Percentiles rank a stretch among this genome's conserved stretches.
Evolutionary conservation across 164 flowering plant species (phyloP).

Genomic region (Echeveria elegans): DNA sequence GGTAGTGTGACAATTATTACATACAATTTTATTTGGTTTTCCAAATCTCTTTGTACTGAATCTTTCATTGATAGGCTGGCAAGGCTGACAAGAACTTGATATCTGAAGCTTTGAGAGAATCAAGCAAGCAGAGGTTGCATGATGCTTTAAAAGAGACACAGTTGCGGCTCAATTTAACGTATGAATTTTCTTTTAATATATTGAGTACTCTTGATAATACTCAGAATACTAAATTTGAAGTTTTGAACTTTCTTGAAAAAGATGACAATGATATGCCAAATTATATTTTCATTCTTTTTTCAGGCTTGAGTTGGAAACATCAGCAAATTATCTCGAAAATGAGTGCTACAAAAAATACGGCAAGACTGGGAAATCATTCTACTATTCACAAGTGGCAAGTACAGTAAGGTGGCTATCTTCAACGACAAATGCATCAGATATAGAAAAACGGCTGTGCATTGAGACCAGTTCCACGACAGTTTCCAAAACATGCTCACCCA

Average conservation of each 20-base stretch:
- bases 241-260: too few species aligned
- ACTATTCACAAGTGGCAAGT: conserved; percentile 53
- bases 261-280: too few species aligned
- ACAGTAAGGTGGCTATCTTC: conserved; percentile 9
- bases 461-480: neutral
- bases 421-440: neutral
- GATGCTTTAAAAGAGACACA: conserved; percentile 57
- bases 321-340: conserved; percentile 52
- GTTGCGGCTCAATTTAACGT: conserved; percentile 36
- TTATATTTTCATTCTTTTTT: conserved; percentile 8
- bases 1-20: neutral
- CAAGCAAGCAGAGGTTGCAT: conserved; percentile 50
- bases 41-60: neutral
- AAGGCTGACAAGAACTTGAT: conserved; percentile 46
- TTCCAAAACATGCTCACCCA: neutral
- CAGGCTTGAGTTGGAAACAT: conserved; percentile 48
- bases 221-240: neutral
- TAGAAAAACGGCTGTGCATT: neutral
- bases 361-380: conserved; percentile 69
- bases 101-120: conserved; percentile 46
- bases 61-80: conserved; percentile 21
- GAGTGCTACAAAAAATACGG: conserved; percentile 74
- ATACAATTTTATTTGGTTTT: neutral
- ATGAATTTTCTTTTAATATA: conserved; percentile 26
- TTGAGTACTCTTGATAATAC: neutral